Percentiles rank a stretch among this genome's conserved stretches.
phyloP scores from a whole-genome alignment of 441 rosid species.

The Rhodomyrtus psidioides region DNA sequence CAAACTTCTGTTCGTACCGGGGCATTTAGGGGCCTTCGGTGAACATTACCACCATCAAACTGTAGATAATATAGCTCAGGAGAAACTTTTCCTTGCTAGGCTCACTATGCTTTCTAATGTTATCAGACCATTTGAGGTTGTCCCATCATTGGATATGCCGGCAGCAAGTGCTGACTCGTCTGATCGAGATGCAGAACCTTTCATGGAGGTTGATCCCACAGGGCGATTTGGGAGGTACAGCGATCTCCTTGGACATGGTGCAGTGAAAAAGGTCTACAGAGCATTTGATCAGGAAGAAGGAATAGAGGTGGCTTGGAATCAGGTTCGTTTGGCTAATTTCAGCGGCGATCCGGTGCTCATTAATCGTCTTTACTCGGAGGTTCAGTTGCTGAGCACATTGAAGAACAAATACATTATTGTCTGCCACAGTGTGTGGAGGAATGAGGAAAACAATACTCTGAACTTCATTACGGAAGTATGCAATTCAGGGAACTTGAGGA shows the following conservation, averaged over 20 bases:
- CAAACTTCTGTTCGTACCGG: too few relatives aligned
- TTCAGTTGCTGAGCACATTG: conserved; percentile 48
- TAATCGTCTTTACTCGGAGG: conserved; percentile 56
- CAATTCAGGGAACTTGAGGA: conserved; percentile 58
- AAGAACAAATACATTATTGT: conserved; percentile 53
- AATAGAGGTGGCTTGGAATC: conserved; percentile 75
- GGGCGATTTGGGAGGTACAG: conserved; percentile 50
- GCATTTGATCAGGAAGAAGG: conserved; percentile 76
- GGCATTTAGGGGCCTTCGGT: too few relatives aligned
- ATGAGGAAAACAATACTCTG: conserved; percentile 29
- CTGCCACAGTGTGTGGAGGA: conserved; percentile 54
- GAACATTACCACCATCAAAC: not conserved
- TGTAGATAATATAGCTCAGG: not conserved
- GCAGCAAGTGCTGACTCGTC: conserved; percentile 29
- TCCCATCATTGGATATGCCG: conserved; percentile 34
- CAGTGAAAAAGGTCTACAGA: conserved; percentile 63
- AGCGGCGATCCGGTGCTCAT: conserved; percentile 42
- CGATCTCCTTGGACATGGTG: conserved; percentile 56
- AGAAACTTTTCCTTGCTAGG: not conserved
- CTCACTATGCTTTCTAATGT: not conserved
- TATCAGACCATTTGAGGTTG: not conserved
- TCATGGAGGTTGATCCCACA: conserved; percentile 50
- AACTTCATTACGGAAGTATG: conserved; percentile 72
- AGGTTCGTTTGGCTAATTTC: conserved; percentile 43
- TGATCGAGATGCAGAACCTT: conserved; percentile 42